Percentiles rank a stretch among this genome's conserved stretches.
Conservation (phyloP, 192 early-diverging fungal genomes). For the Paraglomus brasilianum region DNA sequence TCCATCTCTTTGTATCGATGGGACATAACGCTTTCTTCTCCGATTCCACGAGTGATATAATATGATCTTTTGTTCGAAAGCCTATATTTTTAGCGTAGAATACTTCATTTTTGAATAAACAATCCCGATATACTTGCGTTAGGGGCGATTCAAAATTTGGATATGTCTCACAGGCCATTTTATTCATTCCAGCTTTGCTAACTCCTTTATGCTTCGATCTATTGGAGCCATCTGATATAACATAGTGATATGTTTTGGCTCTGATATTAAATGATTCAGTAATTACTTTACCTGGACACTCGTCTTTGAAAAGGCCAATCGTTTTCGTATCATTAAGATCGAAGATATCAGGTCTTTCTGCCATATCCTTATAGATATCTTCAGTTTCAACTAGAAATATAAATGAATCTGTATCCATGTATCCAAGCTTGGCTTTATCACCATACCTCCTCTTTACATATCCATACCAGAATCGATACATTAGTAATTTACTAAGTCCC, state of each 20-base stretch:
- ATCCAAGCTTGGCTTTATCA: neutral
- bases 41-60: neutral
- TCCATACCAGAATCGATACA: conserved; percentile 12
- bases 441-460: conserved; percentile 23
- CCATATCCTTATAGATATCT: conserved; percentile 25
- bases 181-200: conserved; percentile 7
- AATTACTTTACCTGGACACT: conserved; percentile 1
- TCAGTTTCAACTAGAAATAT: conserved; percentile 8
- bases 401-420: conserved; percentile 16
- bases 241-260: conserved; percentile 1
- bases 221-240: conserved; percentile 3
- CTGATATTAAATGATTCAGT: conserved; percentile 1
- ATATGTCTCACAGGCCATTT: conserved; percentile 6
- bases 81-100: conserved; percentile 7
- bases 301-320: neutral
- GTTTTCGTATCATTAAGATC: neutral
- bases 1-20: neutral
- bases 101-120: conserved; percentile 11
- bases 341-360: conserved; percentile 2
- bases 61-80: neutral
- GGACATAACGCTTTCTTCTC: neutral
- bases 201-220: conserved; percentile 11
- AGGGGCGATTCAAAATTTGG: neutral
- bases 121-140: conserved; percentile 10
- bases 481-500: conserved; percentile 4